Evolutionary conservation across 176 grass and related monocot species (phyloP).

Genomic region (Aegilops longissima): DNA sequence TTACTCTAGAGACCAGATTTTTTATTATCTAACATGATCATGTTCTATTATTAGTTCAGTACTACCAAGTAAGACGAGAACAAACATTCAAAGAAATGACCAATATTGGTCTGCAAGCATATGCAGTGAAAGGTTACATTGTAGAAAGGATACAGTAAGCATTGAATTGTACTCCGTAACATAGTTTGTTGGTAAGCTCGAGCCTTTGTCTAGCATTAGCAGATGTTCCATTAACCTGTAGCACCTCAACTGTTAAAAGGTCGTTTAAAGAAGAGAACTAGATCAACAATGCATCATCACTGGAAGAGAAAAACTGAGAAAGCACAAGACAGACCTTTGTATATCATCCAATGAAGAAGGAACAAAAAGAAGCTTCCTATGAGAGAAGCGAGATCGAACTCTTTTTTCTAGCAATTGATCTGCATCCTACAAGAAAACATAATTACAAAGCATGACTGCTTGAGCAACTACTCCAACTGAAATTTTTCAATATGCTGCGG

Average conservation of each 20-base stretch:
- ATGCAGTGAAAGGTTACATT: neutral
- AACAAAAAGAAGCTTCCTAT: conserved; percentile 84
- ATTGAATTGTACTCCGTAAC: conserved; percentile 63
- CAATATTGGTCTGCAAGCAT: neutral
- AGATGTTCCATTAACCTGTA: conserved; percentile 80
- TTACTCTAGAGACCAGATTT: neutral
- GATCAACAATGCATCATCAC: neutral
- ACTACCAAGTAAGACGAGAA: conserved; percentile 13
- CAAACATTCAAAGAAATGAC: conserved; percentile 6
- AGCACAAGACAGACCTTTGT: conserved; percentile 43
- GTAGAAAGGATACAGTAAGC: conserved; percentile 67
- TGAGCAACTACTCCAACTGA: neutral
- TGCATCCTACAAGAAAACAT: conserved; percentile 58
- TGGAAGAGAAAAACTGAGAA: neutral
- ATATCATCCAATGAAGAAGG: conserved; percentile 65
- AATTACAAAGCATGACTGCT: neutral
- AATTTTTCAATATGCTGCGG: neutral
- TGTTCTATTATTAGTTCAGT: neutral
- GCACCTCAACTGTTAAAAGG: conserved; percentile 23
- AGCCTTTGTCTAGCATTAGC: conserved; percentile 53
- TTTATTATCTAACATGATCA: neutral
- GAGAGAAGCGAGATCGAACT: conserved; percentile 88
- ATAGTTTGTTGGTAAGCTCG: conserved; percentile 56
- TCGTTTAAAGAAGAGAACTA: conserved; percentile 16
- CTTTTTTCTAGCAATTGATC: conserved; percentile 96